Evolutionary conservation across 495 filamentous ascomycete genomes (phyloP).

Genomic region (Usnea hakonensis): DNA sequence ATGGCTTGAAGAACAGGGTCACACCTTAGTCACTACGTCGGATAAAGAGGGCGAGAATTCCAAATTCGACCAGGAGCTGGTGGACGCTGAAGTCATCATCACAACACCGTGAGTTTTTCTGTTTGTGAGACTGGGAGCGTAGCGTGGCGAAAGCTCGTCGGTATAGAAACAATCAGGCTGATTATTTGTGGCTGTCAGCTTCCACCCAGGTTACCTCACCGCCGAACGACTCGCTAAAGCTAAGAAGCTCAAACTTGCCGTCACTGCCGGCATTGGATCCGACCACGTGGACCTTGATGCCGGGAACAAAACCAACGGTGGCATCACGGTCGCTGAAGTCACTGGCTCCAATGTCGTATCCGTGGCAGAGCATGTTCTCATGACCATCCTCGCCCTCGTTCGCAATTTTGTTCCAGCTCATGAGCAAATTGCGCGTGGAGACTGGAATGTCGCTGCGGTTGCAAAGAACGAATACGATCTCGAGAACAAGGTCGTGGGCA

Average conservation of each 20-base stretch:
- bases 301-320: conserved; percentile 97
- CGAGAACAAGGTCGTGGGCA: conserved; percentile 95
- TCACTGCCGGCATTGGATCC: conserved; percentile 96
- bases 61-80: conserved; percentile 87
- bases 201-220: conserved; percentile 97
- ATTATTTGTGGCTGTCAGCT: conserved; percentile 46
- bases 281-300: conserved; percentile 97
- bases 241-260: conserved; percentile 94
- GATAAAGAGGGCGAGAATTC: conserved; percentile 95
- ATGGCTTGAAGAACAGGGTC: conserved; percentile 93
- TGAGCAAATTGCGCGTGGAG: conserved; percentile 79
- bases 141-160: not conserved
- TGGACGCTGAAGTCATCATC: conserved; percentile 97
- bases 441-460: conserved; percentile 92
- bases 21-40: conserved; percentile 92
- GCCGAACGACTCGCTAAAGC: conserved; percentile 94
- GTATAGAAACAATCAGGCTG: not conserved
- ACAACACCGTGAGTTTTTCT: conserved; percentile 75
- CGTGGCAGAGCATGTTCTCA: conserved; percentile 90
- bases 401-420: conserved; percentile 98
- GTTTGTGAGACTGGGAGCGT: not conserved
- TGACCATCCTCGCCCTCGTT: conserved; percentile 94
- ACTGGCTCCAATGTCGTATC: conserved; percentile 91
- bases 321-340: conserved; percentile 93
- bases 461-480: conserved; percentile 98